Base-by-base conservation (phyloP, 2,329 filamentous ascomycete genomes). In the Penicillium sp. region DNA sequence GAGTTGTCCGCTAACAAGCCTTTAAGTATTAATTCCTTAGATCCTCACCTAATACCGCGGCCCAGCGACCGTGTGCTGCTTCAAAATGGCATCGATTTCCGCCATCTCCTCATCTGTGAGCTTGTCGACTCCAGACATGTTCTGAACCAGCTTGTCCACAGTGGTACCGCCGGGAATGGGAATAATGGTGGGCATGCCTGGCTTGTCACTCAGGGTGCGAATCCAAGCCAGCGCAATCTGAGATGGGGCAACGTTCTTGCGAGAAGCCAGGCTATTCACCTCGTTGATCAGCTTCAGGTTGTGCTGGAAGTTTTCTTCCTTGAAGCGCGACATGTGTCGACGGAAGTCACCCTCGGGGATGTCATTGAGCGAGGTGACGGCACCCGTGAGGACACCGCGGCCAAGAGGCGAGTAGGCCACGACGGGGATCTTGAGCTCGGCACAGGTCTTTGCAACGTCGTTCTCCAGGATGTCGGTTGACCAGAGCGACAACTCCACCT, bases 401-500 rank as follows among this genome's bases (percentile, higher is more conserved):
- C 84, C 83, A 1, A 88, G 78, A 2, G 86, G 86, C 50, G 83
- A 84, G 75, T 88, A 88, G 2, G 82, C 82, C 10, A 86, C 73
- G 45, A 88, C 76, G 0, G 85, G 84, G 54, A 88, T 87, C 31
- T 77, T 76, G 1, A 86, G 74, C 69, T 86, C 82, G 1, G 78
- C 81, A 62, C 86, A 88, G 1, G 82, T 78, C 55, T 78, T 69
- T 2, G 83, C 83, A 1, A 88, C 79, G 17, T 82, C 86, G 61
- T 88, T 88, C 17, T 82, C 72, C 5, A 87, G 72, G 48, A 86
- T 82, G 28, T 86, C 81, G 2, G 83, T 84, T 5, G 76, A 76
- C 77, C 81, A 88, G 1, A 87, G 75, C 15, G 81, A 84, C 57
- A 88, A 78, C 69, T 88, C 86, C 25, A 86, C 82, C 67, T 89